Base-by-base conservation (phyloP, 1,284 basidiomycete genomes). In the Papiliotrema flavescens region DNA sequence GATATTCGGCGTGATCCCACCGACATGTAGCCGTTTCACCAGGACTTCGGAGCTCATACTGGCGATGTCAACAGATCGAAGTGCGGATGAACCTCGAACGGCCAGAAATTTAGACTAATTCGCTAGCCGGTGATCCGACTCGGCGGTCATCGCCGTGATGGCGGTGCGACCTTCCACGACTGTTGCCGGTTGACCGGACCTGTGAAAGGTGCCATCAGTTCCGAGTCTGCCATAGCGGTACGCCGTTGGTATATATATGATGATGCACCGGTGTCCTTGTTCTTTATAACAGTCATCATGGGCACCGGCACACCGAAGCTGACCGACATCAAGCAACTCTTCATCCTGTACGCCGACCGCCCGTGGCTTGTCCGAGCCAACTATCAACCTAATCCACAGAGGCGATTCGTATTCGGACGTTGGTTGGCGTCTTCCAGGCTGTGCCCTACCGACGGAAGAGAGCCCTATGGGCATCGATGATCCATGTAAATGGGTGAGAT, bases 1-100 rank as follows among this genome's bases (percentile, higher is more conserved):
- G 19, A 76, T 75, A 19, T 56, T 54, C 2, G 73, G 69, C 17
- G 69, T 75, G 17, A 76, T 56, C n/a, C 75, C 75, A 22, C 65
- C 67, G 19, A 76, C 60, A 56, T 76, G 74, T 8, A 76, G 62
- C 40, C 75, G 61, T 50, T 70, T 72, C 2, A 64, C 66, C 35
- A 73, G 49, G 3, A 55, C 54, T 5, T 59, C 63, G 48, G 47
- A 49, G 23, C 58, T 50, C 49, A 24, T 32, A 26, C 47, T 23
- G 14, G 42, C 23, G 42, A 26, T 44, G 14, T n/a, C 14, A 26
- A 15, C n/a, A 24, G 42, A 15, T 3, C 23, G n/a, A 23, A 23
- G n/a, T 26, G 3, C 23, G 35, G 15, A 40, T 26, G 42, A 44
- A 11, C 9, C 42, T 20, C 6, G 39, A 15, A 40, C 39, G 17